phyloP scores from a whole-genome alignment of 352 stramenopile species.

The Phytopythium helicoides region DNA sequence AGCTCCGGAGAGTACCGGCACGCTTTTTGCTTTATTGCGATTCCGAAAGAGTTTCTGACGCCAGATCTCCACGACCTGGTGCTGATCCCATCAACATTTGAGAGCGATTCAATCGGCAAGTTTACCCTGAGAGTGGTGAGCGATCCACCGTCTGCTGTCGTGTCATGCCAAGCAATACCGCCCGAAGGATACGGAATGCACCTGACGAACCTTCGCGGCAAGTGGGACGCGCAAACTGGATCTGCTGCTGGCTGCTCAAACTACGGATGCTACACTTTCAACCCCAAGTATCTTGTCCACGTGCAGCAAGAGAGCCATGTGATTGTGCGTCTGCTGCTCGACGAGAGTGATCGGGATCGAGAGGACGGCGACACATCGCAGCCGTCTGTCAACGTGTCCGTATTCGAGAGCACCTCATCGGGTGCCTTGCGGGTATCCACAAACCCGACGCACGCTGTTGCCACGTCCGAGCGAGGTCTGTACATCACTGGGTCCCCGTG shows the following conservation, averaged over 20 bases:
- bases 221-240: constrained; percentile 52
- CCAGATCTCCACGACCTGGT: constrained; percentile 39
- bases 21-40: constrained; percentile 72
- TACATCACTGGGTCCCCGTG: constrained; percentile 57
- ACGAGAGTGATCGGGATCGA: constrained; percentile 13
- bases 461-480: constrained; percentile 49
- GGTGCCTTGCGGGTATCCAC: constrained; percentile 60
- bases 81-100: constrained; percentile 78
- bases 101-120: constrained; percentile 28
- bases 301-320: constrained; percentile 47
- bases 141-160: constrained; percentile 38
- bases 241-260: constrained; percentile 71
- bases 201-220: constrained; percentile 28
- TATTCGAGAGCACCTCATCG: constrained; percentile 61
- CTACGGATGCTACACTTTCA: constrained; percentile 83
- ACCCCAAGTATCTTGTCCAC: constrained; percentile 73
- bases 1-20: constrained; percentile 78
- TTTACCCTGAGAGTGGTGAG: constrained; percentile 65
- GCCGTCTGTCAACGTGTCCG: constrained; percentile 69
- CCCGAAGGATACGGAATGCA: constrained; percentile 58
- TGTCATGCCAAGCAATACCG: constrained; percentile 31
- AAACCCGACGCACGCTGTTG: constrained; percentile 52
- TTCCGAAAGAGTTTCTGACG: constrained; percentile 26
- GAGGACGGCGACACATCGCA: constrained; percentile 4
- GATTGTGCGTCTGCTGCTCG: constrained; percentile 49